phyloP scores from a whole-genome alignment of 2,329 filamentous ascomycete species.

The Epicoccum sorghinum region DNA sequence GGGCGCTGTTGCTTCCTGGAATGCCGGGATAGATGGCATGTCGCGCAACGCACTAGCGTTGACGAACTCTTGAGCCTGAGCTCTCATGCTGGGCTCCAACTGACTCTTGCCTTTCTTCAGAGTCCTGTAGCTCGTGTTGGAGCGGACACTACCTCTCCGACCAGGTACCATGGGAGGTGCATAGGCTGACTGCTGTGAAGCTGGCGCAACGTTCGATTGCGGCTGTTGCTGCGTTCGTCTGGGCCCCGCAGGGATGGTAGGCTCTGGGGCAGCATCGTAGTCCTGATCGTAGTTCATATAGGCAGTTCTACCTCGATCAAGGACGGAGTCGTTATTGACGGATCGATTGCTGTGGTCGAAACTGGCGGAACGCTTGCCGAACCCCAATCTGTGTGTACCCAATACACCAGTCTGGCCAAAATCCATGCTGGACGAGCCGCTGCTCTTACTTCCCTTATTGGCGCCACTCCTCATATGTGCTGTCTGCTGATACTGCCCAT shows the following conservation, averaged over 20 bases:
- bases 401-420: slow-evolving; percentile 65
- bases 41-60: slow-evolving; percentile 52
- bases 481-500: slow-evolving; percentile 36
- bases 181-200: slow-evolving; percentile 48
- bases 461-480: slow-evolving; percentile 52
- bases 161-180: slow-evolving; percentile 53
- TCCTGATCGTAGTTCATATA: slow-evolving; percentile 60
- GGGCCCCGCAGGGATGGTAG: slow-evolving; percentile 81
- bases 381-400: slow-evolving; percentile 62
- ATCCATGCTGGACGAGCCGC: slow-evolving; percentile 70
- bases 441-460: slow-evolving; percentile 72
- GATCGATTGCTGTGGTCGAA: slow-evolving; percentile 63
- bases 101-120: slow-evolving; percentile 52
- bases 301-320: slow-evolving; percentile 52
- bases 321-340: slow-evolving; percentile 51
- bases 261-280: slow-evolving; percentile 84
- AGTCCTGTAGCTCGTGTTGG: slow-evolving; percentile 57
- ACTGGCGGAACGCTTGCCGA: slow-evolving; percentile 70
- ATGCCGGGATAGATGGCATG: slow-evolving; percentile 53
- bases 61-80: slow-evolving; percentile 57
- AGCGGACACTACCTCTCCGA: slow-evolving; percentile 65
- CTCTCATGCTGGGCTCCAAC: slow-evolving; percentile 50
- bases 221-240: slow-evolving; percentile 58
- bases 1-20: slow-evolving; percentile 58
- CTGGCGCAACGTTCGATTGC: slow-evolving; percentile 48